Evolutionary conservation across 352 stramenopile genomes (phyloP), one percentile per base, ranked within the genome.

Genomic region (Phytophthora podocarpi): DNA sequence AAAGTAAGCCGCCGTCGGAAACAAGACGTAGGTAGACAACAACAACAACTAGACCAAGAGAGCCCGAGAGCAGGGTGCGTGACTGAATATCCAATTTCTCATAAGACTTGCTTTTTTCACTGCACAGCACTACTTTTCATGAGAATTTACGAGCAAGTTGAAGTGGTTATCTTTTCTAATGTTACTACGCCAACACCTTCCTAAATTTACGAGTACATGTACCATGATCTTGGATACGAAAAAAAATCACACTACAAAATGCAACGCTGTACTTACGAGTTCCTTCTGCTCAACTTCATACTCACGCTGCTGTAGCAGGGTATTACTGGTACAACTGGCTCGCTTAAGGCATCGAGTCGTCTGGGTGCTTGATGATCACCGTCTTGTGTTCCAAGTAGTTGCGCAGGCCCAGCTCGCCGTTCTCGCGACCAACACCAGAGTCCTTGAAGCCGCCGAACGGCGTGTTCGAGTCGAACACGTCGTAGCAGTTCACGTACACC

Each of bases 401-500:
- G 43, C 66, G 62, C 21, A 97, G 80, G 5, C 82, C 84, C 18
- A 82, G 60, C 61, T 94, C 70, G 21, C 88, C 87, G 21, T 85
- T 77, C 63, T 96, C 86, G 18, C 89, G 83, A 27, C 88, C 89
- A 31, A 94, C 71, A 24, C 88, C 88, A 18, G 82, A 94, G 70
- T 95, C 75, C 84, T 96, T 95, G 70, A 85, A 94, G 23, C 89
- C 89, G 20, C 88, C 89, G 51, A 95, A 97, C n/a, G 85, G 80
- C 43, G 95, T 90, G 53, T 86, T 82, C 11, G 70, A 62, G 51
- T 97, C 91, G 21, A 96, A 92, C 20, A 96, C 64, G 48, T 97
- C 78, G 76, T 98, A 98, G 72, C 84, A 97, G 79, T 98, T 99
- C 13, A 98, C 83, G 64, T 95, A 97, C 35, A 98, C 89, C 10